Percentiles rank a stretch among this genome's conserved stretches.
phyloP scores from a whole-genome alignment of 2,329 filamentous ascomycete genomes.

The Claviceps capensis region DNA sequence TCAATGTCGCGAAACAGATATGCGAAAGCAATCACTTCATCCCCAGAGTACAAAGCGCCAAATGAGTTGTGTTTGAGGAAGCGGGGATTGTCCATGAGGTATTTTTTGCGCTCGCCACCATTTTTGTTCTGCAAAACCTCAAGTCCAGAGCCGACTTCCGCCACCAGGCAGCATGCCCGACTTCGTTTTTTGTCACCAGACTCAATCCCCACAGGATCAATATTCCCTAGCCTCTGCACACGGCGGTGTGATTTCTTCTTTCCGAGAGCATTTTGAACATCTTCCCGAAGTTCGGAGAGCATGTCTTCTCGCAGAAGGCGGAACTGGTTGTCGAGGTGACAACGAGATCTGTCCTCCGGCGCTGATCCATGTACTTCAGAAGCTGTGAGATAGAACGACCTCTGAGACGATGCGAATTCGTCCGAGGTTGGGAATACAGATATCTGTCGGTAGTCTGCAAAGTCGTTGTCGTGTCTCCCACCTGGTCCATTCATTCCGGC shows the following conservation, averaged over 20 bases:
- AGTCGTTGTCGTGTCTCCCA: slow-evolving; percentile 63
- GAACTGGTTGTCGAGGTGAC: slow-evolving; percentile 58
- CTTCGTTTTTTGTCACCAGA: not conserved
- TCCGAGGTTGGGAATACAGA: slow-evolving; percentile 51
- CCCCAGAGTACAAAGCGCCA: slow-evolving; percentile 41
- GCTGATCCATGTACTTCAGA: slow-evolving; percentile 25
- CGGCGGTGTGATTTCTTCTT: slow-evolving; percentile 13
- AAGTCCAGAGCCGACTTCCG: not conserved
- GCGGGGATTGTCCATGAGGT: slow-evolving; percentile 31
- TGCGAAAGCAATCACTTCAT: slow-evolving; percentile 45
- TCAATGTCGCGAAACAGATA: slow-evolving; percentile 37
- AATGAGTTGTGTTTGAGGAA: slow-evolving; percentile 47
- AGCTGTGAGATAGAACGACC: slow-evolving; percentile 38
- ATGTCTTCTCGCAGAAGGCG: slow-evolving; percentile 60
- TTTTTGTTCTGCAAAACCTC: not conserved
- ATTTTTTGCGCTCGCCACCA: slow-evolving; percentile 19
- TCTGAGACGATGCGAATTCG: slow-evolving; percentile 41
- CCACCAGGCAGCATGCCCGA: not conserved
- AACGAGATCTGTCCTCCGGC: slow-evolving; percentile 12
- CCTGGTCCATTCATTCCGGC: slow-evolving; percentile 42
- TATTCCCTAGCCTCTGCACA: slow-evolving; percentile 18
- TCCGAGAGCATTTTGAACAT: slow-evolving; percentile 14
- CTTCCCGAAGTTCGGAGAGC: slow-evolving; percentile 49
- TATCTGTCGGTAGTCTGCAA: slow-evolving; percentile 44
- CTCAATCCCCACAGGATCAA: slow-evolving; percentile 6